Evolutionary conservation across 345 rosid genomes (phyloP).

Genomic region (Syzygium aromaticum): DNA sequence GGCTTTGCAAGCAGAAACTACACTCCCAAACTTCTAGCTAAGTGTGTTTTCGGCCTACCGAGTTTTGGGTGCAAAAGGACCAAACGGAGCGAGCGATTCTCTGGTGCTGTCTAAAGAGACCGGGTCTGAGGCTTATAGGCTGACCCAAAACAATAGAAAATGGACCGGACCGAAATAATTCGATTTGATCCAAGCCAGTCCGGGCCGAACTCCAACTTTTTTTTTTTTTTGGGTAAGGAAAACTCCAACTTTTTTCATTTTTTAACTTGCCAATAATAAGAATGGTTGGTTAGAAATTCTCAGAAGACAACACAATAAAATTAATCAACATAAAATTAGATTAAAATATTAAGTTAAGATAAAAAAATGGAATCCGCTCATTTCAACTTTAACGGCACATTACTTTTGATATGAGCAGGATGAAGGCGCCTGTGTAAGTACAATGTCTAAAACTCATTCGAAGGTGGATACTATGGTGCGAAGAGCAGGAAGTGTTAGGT

Average conservation of each 20-base stretch:
- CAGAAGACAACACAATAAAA: not conserved
- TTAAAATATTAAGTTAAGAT: not conserved
- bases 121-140: not conserved
- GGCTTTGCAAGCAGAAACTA: not conserved
- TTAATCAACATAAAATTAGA: not conserved
- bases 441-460: not conserved
- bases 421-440: not conserved
- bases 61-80: not conserved
- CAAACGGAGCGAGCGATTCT: not conserved
- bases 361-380: not conserved
- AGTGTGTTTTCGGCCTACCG: not conserved
- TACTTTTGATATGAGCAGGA: not conserved
- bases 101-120: not conserved
- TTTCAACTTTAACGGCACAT: not conserved
- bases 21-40: not conserved
- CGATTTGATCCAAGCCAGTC: not conserved
- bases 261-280: not conserved
- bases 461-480: no score
- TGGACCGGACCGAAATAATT: not conserved
- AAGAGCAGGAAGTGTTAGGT: not conserved
- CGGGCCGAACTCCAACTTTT: not conserved
- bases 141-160: not conserved
- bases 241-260: not conserved
- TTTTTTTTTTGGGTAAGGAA: not conserved
- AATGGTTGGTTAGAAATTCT: not conserved